These are phyloP conservation scores for Spathaspora sp. DNA, from an alignment of 1,139 yeast species.

Conservation along the genomic window DNA sequence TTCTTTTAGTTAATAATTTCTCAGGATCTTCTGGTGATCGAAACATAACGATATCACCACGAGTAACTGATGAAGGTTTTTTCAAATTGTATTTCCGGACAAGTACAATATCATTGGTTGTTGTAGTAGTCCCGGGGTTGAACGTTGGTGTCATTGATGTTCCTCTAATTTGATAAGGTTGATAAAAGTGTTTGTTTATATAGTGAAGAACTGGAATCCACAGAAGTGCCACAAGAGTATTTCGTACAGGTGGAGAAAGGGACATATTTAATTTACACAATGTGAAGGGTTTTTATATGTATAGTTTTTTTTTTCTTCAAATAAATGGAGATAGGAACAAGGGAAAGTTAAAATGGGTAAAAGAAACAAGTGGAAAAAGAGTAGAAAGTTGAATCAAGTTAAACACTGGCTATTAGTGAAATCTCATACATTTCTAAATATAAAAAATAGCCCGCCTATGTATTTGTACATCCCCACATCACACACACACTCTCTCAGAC, in stretches of 20 bases:
- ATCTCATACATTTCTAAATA: background rate
- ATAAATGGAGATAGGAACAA: background rate
- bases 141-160: slow-evolving; percentile 87
- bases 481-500: no score
- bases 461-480: slow-evolving; percentile 1
- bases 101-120: slow-evolving; percentile 64
- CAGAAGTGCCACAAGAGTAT: slow-evolving; percentile 33
- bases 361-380: no score
- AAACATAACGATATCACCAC: slow-evolving; percentile 76
- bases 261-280: background rate
- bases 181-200: slow-evolving; percentile 68
- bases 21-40: slow-evolving; percentile 80
- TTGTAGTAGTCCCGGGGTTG: slow-evolving; percentile 59
- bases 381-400: background rate
- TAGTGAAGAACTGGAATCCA: slow-evolving; percentile 85
- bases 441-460: background rate
- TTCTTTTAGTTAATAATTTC: slow-evolving; percentile 69
- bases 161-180: slow-evolving; percentile 78
- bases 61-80: slow-evolving; percentile 42
- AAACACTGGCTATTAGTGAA: background rate
- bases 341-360: background rate
- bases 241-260: slow-evolving; percentile 14
- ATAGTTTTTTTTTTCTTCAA: background rate
- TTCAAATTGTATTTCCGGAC: slow-evolving; percentile 65
- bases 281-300: background rate